A percentile compares a stretch with the other conserved stretches of the same genome.
phyloP scores from a whole-genome alignment of 108 stramenopile genomes.

The Craspedostauros australis region DNA sequence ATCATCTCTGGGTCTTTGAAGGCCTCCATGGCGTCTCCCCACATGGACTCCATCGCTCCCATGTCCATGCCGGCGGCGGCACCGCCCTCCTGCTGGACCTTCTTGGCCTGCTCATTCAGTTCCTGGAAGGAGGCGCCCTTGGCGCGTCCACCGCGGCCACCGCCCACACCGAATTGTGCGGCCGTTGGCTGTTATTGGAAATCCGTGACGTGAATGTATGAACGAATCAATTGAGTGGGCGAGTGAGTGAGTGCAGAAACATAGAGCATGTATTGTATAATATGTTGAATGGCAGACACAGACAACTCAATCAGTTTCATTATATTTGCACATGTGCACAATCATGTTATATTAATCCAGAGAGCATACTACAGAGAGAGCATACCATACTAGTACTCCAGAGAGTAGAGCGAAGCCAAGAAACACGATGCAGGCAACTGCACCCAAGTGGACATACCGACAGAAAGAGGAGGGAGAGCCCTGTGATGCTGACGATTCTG shows the following conservation, averaged over 20 bases:
- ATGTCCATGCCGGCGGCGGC: slow-evolving; percentile 23
- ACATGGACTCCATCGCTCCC: slow-evolving; percentile 19
- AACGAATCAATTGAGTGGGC: too few species aligned
- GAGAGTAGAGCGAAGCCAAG: too few species aligned
- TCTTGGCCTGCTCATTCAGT: slow-evolving; percentile 44
- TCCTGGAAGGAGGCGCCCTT: slow-evolving; percentile 42
- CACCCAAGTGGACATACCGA: slow-evolving; percentile 8
- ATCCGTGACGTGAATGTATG: too few species aligned
- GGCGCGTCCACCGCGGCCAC: slow-evolving; percentile 23
- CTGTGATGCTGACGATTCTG: slow-evolving; percentile 7
- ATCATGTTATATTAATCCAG: too few species aligned
- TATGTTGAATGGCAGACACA: too few species aligned
- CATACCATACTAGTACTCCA: too few species aligned
- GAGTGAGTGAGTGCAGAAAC: too few species aligned
- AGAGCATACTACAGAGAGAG: too few species aligned
- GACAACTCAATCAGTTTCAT: too few species aligned
- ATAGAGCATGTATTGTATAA: too few species aligned
- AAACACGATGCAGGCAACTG: too few species aligned
- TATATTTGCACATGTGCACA: too few species aligned
- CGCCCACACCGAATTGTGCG: slow-evolving; percentile 68
- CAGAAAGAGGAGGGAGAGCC: slow-evolving; percentile 11
- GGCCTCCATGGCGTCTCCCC: slow-evolving; percentile 35
- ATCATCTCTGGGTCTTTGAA: slow-evolving; percentile 40
- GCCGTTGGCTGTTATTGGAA: slow-evolving; percentile 22
- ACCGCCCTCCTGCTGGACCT: slow-evolving; percentile 15